A percentile compares a stretch with the other conserved stretches of the same genome.
Conservation (phyloP, 176 grass and related monocot species). For the Eremochloa ophiuroides region DNA sequence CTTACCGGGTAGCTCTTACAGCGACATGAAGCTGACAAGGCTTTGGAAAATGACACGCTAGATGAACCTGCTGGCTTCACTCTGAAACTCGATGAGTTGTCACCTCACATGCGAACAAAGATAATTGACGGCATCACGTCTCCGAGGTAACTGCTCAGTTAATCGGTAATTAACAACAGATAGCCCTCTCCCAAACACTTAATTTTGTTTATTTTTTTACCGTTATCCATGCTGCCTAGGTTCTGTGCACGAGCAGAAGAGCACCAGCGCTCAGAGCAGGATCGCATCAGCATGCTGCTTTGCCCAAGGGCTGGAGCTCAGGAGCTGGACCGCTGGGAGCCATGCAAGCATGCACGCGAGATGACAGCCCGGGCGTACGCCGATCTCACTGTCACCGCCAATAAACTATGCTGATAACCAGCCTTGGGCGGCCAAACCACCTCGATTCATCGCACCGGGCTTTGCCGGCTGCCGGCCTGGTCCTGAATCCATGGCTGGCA, state of each 20-base stretch:
- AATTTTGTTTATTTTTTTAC: background rate
- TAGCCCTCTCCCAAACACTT: background rate
- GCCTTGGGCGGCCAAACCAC: background rate
- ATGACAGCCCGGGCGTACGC: background rate
- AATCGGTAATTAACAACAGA: background rate
- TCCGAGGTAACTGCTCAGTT: too few species aligned
- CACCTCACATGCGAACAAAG: slow-evolving; percentile 16
- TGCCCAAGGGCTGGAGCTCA: too few species aligned
- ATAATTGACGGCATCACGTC: too few species aligned
- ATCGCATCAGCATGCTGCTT: background rate
- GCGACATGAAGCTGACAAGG: background rate
- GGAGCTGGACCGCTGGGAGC: background rate
- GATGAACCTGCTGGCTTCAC: background rate
- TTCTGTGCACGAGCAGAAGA: slow-evolving; percentile 8
- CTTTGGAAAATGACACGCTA: background rate
- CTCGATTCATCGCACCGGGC: slow-evolving; percentile 14
- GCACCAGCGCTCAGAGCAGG: background rate
- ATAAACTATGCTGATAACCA: slow-evolving; percentile 4
- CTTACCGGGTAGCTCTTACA: background rate
- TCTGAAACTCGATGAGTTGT: slow-evolving; percentile 21
- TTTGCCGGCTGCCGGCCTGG: background rate
- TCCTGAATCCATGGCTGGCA: background rate
- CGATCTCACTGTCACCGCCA: slow-evolving; percentile 15
- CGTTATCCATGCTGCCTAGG: background rate
- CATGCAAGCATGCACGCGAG: background rate